Percentiles rank a stretch among this genome's conserved stretches.
Evolutionary conservation across 2,329 filamentous ascomycete genomes (phyloP).

Genomic region (Aspergillus sp.): DNA sequence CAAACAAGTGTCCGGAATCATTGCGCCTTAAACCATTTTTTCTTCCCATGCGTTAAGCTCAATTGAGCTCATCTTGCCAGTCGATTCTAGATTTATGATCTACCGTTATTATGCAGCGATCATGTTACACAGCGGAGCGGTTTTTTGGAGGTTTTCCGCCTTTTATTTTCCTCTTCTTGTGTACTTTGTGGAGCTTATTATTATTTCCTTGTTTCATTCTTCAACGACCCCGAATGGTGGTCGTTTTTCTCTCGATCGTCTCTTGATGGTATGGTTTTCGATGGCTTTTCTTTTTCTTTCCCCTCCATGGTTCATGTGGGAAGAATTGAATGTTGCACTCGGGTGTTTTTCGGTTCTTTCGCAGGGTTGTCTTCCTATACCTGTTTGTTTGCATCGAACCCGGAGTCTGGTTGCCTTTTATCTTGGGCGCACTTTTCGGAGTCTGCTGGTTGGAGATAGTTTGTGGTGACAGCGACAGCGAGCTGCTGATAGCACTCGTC

Average conservation of each 20-base stretch:
- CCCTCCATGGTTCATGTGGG: slow-evolving; percentile 9
- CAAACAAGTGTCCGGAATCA: not conserved
- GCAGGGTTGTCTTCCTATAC: slow-evolving; percentile 8
- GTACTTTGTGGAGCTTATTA: not conserved
- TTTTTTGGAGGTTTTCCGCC: not conserved
- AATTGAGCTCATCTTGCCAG: not conserved
- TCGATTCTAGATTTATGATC: slow-evolving; percentile 1
- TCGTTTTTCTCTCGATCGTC: slow-evolving; percentile 4
- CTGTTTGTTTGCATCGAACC: slow-evolving; percentile 17
- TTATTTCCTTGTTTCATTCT: not conserved
- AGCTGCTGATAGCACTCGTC: slow-evolving; percentile 2
- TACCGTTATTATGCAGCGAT: not conserved
- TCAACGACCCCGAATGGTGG: not conserved
- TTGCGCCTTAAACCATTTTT: not conserved
- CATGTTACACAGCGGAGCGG: not conserved
- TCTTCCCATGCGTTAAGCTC: slow-evolving; percentile 1
- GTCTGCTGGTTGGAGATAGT: slow-evolving; percentile 8
- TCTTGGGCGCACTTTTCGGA: slow-evolving; percentile 7
- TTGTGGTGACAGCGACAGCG: slow-evolving; percentile 2
- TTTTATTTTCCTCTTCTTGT: not conserved
- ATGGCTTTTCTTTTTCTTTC: slow-evolving; percentile 5
- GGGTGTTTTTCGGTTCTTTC: slow-evolving; percentile 9
- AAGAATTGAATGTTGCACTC: slow-evolving; percentile 8
- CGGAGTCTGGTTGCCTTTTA: slow-evolving; percentile 16
- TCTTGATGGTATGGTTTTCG: slow-evolving; percentile 5